Base-by-base conservation (phyloP, 1,139 yeast genomes). In the Diutina ranongensis region DNA sequence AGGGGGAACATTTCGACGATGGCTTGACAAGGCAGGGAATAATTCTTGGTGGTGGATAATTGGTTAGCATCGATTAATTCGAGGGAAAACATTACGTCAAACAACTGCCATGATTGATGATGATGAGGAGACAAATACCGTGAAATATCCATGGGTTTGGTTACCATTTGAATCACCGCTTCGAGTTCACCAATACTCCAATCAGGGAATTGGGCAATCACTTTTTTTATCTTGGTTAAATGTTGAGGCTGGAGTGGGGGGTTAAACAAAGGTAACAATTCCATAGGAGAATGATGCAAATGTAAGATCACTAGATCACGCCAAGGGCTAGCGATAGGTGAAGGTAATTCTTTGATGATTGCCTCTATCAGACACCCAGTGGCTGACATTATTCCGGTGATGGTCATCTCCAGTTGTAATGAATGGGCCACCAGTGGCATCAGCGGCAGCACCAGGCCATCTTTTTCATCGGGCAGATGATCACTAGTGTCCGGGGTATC, bases 391-490 rank as follows among this genome's bases (percentile, higher is more conserved):
- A 31, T 15, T 31, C 13, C 34, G 4, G 34, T 15, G 4, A 31
- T 4, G 15, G 34, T 31, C 34, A 31, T 31, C 34, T 31, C 34
- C 13, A n/a, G 13, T 12, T 9, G 15, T 12, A 31, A 9, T 31
- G 34, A 9, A 9, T 12, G 13, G 13, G 34, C 13, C 34, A 31
- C 34, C 34, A n/a, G 15, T n/a, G 34, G 34, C 15, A n/a, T n/a
- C 34, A 10, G 34, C 4, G 34, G 34, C 34, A 31, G 34, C 13
- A 31, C 34, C 34, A 31, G 34, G 7, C 32, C 42, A 25, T 38
- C 42, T 19, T 38, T 25, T 25, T 38, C 42, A 32, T 38, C 42
- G 21, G 42, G 31, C 42, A 38, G 42, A 15, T 38, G 42, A 27
- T 38, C 42, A 27, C 31, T 20, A 18, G 42, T 38, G 32, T 38